Evolutionary conservation across 768 basidiomycete genomes (phyloP), one percentile per base, ranked within the genome.

Genomic region (Leucosporidium creatinivorum): DNA sequence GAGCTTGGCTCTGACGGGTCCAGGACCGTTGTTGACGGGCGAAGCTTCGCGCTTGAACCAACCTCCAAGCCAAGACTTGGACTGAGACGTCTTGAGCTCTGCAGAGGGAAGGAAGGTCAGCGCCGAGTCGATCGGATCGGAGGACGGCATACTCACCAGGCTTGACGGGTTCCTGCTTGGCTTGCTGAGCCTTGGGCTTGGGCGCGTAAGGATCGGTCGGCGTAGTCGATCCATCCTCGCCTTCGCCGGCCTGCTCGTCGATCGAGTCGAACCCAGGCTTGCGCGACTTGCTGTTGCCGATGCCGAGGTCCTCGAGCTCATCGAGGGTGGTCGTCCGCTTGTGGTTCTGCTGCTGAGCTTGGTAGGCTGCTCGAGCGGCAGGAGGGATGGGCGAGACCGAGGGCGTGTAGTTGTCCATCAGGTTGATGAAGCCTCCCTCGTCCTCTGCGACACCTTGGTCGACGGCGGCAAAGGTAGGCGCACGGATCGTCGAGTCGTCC

Each of bases 1-100:
- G 30, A 99, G 84, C 73, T 88, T 98, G 25, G 94, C 96, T 76
- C 86, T 89, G 65, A 94, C 80, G 3, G 94, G 93, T 13, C 83
- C 90, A 13, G 85, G 81, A 15, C 74, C 69, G 9, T 47, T n/a
- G 26, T 49, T 9, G 81, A 72, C 6, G 82, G 87, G 86, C 23
- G 82, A 79, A 12, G 78, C 78, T 59, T 86, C 85, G 74, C 83
- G 88, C 63, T 77, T 77, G 86, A 89, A 94, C 80, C 87, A 85
- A 47, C 88, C 83, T 65, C 87, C 85, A 30, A 97, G 78, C 93
- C 93, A 97, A 4, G 86, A 86, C 54, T 69, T 68, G 18, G 72
- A 71, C 1, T 65, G 61, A 19, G 75, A 67, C 28, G 76, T 68
- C 61, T 74, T 76, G 62, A 73, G 66, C 5, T 68, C 70, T 73